These are phyloP conservation scores for Aspergillus eucalypticola DNA, from an alignment of 2,329 filamentous ascomycete species.

Conservation along the genomic window DNA sequence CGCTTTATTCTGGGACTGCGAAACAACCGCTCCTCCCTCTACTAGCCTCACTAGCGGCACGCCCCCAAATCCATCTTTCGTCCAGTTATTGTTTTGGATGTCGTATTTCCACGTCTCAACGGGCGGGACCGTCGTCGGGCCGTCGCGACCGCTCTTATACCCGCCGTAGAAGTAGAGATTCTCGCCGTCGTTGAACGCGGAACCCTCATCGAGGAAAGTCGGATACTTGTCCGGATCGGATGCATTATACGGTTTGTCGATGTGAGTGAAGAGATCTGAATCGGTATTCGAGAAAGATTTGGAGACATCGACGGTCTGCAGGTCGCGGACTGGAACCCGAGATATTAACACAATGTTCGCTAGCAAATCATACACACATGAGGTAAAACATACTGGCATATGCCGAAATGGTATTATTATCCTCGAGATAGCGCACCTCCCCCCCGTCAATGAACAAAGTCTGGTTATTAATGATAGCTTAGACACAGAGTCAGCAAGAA, in stretches of 20 bases:
- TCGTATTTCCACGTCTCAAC: constrained; percentile 11
- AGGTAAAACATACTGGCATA: background rate
- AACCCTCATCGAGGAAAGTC: constrained; percentile 6
- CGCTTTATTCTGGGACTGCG: constrained; percentile 3
- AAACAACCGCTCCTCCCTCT: constrained; percentile 6
- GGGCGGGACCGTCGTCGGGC: constrained; percentile 1
- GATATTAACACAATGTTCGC: background rate
- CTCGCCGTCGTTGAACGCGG: constrained; percentile 1
- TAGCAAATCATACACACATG: background rate
- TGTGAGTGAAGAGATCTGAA: constrained; percentile 2
- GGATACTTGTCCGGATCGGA: constrained; percentile 7
- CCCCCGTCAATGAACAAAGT: constrained; percentile 12
- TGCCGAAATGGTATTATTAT: constrained; percentile 1
- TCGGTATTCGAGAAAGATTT: constrained; percentile 11
- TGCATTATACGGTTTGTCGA: constrained; percentile 7
- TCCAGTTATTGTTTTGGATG: constrained; percentile 9
- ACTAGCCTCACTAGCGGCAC: constrained; percentile 1
- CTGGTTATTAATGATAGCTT: constrained; percentile 10
- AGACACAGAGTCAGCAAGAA: background rate
- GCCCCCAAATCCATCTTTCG: background rate
- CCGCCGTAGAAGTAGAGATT: constrained; percentile 14
- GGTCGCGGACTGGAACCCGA: constrained; percentile 1
- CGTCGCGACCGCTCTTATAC: background rate
- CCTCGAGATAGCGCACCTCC: background rate
- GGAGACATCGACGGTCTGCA: constrained; percentile 8